Percentiles rank a stretch among this genome's conserved stretches.
These are phyloP conservation scores for Rhizopus delemar DNA, from an alignment of 371 early-diverging fungal genomes.

Conservation along the genomic window DNA sequence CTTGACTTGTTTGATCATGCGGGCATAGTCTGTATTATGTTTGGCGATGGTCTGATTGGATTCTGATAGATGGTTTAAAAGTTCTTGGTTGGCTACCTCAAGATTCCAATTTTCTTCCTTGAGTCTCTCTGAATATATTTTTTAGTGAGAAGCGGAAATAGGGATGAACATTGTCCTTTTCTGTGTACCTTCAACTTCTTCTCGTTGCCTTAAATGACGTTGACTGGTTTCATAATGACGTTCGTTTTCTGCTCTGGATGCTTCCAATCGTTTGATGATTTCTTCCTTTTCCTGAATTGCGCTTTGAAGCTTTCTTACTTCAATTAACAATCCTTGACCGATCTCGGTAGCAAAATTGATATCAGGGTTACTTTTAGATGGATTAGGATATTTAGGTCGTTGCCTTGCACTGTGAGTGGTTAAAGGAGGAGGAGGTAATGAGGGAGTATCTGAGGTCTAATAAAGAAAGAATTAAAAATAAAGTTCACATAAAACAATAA, in stretches of 20 bases:
- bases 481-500: background rate
- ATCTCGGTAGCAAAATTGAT: constrained; percentile 59
- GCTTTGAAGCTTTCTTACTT: constrained; percentile 53
- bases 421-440: constrained; percentile 36
- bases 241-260: constrained; percentile 60
- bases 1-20: constrained; percentile 54
- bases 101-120: constrained; percentile 66
- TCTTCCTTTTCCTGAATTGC: constrained; percentile 63
- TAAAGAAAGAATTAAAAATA: constrained; percentile 1
- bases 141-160: constrained; percentile 1
- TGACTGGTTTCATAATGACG: constrained; percentile 49
- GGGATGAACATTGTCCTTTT: background rate
- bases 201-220: constrained; percentile 29
- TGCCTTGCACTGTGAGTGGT: constrained; percentile 37
- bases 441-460: constrained; percentile 13
- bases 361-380: constrained; percentile 50
- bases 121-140: constrained; percentile 43
- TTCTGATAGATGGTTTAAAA: constrained; percentile 52
- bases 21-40: constrained; percentile 53
- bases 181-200: constrained; percentile 59
- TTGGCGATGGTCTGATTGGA: constrained; percentile 55
- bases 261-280: constrained; percentile 61
- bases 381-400: constrained; percentile 36
- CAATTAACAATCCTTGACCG: constrained; percentile 53
- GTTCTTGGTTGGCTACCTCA: constrained; percentile 61